Evolutionary conservation across 768 basidiomycete species (phyloP).

Genomic region (Mycena amicta): DNA sequence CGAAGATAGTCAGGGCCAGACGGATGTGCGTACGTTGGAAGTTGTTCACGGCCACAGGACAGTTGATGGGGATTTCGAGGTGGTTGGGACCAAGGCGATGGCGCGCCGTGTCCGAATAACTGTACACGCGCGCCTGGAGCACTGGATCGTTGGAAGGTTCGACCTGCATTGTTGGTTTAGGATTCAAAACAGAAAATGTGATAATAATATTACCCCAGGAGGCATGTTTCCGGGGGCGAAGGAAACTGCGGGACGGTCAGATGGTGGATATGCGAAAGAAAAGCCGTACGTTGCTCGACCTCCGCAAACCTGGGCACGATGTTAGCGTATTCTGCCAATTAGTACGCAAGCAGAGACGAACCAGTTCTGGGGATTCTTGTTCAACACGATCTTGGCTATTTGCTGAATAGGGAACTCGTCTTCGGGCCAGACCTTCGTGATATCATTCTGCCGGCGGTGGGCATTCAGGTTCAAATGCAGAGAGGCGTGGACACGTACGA

Average conservation of each 20-base stretch:
- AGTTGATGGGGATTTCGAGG: slow-evolving; percentile 20
- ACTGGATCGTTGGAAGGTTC: slow-evolving; percentile 24
- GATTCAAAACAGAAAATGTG: background rate
- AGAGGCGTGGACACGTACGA: slow-evolving; percentile 13
- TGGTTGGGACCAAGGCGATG: slow-evolving; percentile 23
- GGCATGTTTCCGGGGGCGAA: slow-evolving; percentile 20
- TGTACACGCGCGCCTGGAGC: slow-evolving; percentile 19
- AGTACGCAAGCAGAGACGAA: background rate
- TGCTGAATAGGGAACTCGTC: slow-evolving; percentile 17
- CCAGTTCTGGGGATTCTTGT: slow-evolving; percentile 22
- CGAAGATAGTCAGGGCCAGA: background rate
- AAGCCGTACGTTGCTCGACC: slow-evolving; percentile 17
- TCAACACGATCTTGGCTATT: slow-evolving; percentile 18
- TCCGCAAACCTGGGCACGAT: slow-evolving; percentile 23
- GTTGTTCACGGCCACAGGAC: slow-evolving; percentile 17
- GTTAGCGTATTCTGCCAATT: no score
- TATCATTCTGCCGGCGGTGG: slow-evolving; percentile 15
- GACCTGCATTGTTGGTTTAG: slow-evolving; percentile 4
- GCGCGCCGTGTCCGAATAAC: slow-evolving; percentile 13
- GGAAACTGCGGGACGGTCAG: slow-evolving; percentile 1
- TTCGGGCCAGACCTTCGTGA: slow-evolving; percentile 21
- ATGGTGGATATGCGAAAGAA: background rate
- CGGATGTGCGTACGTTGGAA: slow-evolving; percentile 14
- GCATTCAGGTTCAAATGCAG: no score
- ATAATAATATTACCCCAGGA: slow-evolving; percentile 22